These are phyloP conservation scores for Pseudopyricularia javanii DNA, from an alignment of 2,329 filamentous ascomycete genomes.

Conservation along the genomic window DNA sequence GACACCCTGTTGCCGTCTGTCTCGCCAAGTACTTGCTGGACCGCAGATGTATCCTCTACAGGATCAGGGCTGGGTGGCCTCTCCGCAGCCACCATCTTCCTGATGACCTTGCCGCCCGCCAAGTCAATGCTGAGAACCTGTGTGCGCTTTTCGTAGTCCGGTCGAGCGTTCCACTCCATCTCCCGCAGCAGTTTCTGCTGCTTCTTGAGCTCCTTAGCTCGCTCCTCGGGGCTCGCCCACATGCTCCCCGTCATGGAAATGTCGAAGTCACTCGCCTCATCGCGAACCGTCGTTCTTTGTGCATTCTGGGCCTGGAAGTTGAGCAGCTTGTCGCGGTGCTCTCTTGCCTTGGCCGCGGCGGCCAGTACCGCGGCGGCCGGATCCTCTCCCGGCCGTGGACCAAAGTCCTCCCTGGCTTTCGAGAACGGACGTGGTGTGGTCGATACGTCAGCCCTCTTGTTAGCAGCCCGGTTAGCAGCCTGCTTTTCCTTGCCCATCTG, in stretches of 20 bases:
- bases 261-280: conserved; percentile 63
- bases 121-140: conserved; percentile 80
- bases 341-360: conserved; percentile 56
- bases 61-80: conserved; percentile 41
- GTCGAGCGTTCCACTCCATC: conserved; percentile 73
- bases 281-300: conserved; percentile 68
- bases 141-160: conserved; percentile 79
- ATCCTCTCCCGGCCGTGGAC: conserved; percentile 11
- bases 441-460: conserved; percentile 54
- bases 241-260: conserved; percentile 43
- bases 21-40: conserved; percentile 13
- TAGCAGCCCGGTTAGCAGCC: conserved; percentile 62
- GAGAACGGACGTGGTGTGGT: conserved; percentile 48
- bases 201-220: conserved; percentile 69
- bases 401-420: conserved; percentile 18
- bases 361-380: conserved; percentile 26
- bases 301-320: conserved; percentile 80
- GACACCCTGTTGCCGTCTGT: conserved; percentile 19
- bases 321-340: conserved; percentile 71
- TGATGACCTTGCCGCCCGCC: conserved; percentile 63
- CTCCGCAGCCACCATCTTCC: conserved; percentile 54
- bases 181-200: conserved; percentile 77
- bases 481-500: conserved; percentile 82
- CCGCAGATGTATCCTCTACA: conserved; percentile 16
- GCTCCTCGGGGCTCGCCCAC: conserved; percentile 75